Conservation (phyloP, 208 protist genomes). For the Trypanosoma vivax region DNA sequence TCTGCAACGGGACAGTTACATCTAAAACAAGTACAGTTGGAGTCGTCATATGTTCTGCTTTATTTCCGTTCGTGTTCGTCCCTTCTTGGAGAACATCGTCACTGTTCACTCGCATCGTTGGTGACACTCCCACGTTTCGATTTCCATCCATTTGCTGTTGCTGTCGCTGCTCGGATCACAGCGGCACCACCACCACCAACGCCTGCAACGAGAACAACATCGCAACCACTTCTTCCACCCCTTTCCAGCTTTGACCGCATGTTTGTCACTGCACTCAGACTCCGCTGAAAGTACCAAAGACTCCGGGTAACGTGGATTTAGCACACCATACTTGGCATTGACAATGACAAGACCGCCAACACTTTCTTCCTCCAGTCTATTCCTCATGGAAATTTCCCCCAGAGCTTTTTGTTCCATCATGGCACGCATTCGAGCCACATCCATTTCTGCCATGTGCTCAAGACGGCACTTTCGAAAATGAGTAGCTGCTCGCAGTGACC, state of each 20-base stretch:
- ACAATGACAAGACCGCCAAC: conserved; percentile 79
- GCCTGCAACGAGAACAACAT: too few species aligned
- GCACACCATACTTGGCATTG: conserved; percentile 80
- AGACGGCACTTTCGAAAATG: conserved; percentile 43
- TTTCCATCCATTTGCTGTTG: too few species aligned
- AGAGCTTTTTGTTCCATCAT: conserved; percentile 66
- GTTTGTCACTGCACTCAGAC: not conserved
- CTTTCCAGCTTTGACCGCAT: not conserved
- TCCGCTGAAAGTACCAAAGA: conserved; percentile 1
- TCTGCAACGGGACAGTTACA: conserved; percentile 83
- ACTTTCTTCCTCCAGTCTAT: conserved; percentile 47
- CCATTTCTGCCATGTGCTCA: conserved; percentile 63
- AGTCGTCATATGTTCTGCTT: conserved; percentile 14
- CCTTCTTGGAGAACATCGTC: not conserved
- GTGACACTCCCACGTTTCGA: too few species aligned
- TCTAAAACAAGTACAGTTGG: conserved; percentile 61
- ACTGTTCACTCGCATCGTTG: not conserved
- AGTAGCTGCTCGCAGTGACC: conserved; percentile 26
- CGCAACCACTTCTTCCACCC: not conserved
- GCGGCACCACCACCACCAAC: too few species aligned
- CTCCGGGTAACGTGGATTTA: conserved; percentile 56
- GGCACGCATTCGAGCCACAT: conserved; percentile 59
- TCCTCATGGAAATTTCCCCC: conserved; percentile 35
- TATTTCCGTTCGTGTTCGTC: conserved; percentile 21
- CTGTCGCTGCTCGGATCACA: too few species aligned